These are phyloP conservation scores for Crepidotus variabilis DNA, from an alignment of 768 basidiomycete species.

Conservation along the genomic window DNA sequence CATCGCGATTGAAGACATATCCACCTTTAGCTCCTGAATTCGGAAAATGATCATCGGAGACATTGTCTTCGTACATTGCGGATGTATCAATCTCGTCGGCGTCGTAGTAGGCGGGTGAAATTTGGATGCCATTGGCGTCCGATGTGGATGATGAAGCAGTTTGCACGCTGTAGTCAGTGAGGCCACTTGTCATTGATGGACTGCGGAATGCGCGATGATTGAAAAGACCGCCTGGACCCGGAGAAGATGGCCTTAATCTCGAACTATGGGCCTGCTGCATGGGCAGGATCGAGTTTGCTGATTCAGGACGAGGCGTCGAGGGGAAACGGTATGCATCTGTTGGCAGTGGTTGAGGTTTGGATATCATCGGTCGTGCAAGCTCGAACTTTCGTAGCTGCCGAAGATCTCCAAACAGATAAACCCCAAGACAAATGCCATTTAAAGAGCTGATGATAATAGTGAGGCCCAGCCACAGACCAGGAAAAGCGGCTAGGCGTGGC, in stretches of 20 bases:
- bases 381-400: slow-evolving; percentile 77
- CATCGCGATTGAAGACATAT: slow-evolving; percentile 2
- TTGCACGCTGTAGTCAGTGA: slow-evolving; percentile 14
- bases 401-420: slow-evolving; percentile 78
- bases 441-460: slow-evolving; percentile 58
- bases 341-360: slow-evolving; percentile 38
- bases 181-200: slow-evolving; percentile 20
- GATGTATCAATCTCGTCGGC: slow-evolving; percentile 32
- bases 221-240: background rate
- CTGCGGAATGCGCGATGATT: background rate
- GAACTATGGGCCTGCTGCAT: slow-evolving; percentile 8
- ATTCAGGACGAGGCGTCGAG: slow-evolving; percentile 15
- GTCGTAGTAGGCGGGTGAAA: slow-evolving; percentile 39
- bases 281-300: slow-evolving; percentile 10
- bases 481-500: slow-evolving; percentile 56
- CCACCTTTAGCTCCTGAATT: background rate
- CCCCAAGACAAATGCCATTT: slow-evolving; percentile 73
- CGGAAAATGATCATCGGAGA: background rate
- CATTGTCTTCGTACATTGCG: slow-evolving; percentile 14
- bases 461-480: slow-evolving; percentile 69
- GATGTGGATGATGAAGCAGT: slow-evolving; percentile 7
- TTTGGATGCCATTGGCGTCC: slow-evolving; percentile 29
- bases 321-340: slow-evolving; percentile 14
- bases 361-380: slow-evolving; percentile 65
- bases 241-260: background rate